Evolutionary conservation across 805 yeast genomes (phyloP), one percentile per base, ranked within the genome.

Genomic region (Ogataea methylovora): DNA sequence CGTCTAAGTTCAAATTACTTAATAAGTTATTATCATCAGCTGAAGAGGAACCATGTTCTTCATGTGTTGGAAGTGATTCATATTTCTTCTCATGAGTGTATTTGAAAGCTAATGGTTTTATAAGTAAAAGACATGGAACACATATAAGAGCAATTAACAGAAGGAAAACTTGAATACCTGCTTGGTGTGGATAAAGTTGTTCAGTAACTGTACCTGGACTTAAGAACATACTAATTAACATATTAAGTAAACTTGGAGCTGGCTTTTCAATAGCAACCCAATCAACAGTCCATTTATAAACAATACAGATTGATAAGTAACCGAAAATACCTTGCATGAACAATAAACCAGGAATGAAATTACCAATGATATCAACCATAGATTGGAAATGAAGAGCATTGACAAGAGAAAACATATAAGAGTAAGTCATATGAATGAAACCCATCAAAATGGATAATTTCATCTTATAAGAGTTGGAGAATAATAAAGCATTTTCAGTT

Each of bases 301-400:
- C 71, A 45, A 92, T 92, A 39, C 86, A 72, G 44, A 88, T 57
- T 0, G 95, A 74, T 40, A 92, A 67, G 57, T 92, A 92, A 25
- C 98, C 98, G 55, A 92, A 92, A 30, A 92, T 90, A 33, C 95
- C 82, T 60, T 87, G 95, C 96, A 92, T 86, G 61, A 92, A 92
- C 32, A 92, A 64, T 37, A 92, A 66, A 25, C 97, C 95, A 2
- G 98, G 98, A 38, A 90, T 69, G 52, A 92, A 92, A 62, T 90
- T 92, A 40, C 97, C 97, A 48, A 83, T 61, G 28, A 92, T 76
- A 55, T 92, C 97, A 45, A 92, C 76, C 31, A 58, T 56, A 25
- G 87, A 79, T 28, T 77, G 64, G 67, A 76, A 85, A 54, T 71
- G 72, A 22, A 73, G 48, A 48, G 80, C 79, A 58, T 92, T 92